phyloP scores from a whole-genome alignment of 1,139 yeast genomes.

The Nakaseomyces delphensis region DNA sequence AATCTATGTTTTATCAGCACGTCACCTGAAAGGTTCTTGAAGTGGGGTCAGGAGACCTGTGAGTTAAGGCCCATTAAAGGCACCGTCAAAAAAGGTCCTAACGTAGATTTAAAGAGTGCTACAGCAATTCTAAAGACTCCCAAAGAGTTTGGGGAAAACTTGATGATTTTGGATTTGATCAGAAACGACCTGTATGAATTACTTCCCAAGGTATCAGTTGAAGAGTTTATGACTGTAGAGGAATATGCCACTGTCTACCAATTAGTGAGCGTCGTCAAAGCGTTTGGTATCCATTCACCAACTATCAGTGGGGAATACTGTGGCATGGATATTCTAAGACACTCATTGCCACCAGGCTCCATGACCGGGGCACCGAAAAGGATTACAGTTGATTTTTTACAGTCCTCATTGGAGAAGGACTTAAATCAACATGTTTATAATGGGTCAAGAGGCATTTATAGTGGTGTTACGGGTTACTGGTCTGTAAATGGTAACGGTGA shows the following conservation, averaged over 20 bases:
- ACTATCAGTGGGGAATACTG: constrained; percentile 33
- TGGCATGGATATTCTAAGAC: constrained; percentile 72
- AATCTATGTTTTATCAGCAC: constrained; percentile 59
- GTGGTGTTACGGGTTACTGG: constrained; percentile 97
- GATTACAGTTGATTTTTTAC: constrained; percentile 77
- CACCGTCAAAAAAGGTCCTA: constrained; percentile 63
- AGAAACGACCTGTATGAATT: constrained; percentile 81
- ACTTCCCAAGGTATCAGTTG: constrained; percentile 57
- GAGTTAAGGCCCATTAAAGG: constrained; percentile 95
- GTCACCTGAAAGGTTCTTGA: constrained; percentile 87
- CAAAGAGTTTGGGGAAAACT: constrained; percentile 89
- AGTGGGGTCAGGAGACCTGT: constrained; percentile 58
- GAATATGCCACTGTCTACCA: constrained; percentile 89
- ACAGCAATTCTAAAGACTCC: constrained; percentile 63
- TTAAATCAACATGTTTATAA: constrained; percentile 34
- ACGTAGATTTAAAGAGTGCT: constrained; percentile 50
- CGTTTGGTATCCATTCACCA: constrained; percentile 36
- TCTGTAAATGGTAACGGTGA: constrained; percentile 80
- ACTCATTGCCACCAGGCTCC: constrained; percentile 92
- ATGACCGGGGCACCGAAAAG: constrained; percentile 99
- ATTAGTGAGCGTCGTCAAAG: constrained; percentile 80
- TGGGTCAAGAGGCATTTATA: constrained; percentile 73
- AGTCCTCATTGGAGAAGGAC: constrained; percentile 32
- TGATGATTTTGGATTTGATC: constrained; percentile 94
- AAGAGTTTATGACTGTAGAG: constrained; percentile 82